These are phyloP conservation scores for Mytilinidion resinicola DNA, from an alignment of 495 filamentous ascomycete genomes.

Conservation along the genomic window DNA sequence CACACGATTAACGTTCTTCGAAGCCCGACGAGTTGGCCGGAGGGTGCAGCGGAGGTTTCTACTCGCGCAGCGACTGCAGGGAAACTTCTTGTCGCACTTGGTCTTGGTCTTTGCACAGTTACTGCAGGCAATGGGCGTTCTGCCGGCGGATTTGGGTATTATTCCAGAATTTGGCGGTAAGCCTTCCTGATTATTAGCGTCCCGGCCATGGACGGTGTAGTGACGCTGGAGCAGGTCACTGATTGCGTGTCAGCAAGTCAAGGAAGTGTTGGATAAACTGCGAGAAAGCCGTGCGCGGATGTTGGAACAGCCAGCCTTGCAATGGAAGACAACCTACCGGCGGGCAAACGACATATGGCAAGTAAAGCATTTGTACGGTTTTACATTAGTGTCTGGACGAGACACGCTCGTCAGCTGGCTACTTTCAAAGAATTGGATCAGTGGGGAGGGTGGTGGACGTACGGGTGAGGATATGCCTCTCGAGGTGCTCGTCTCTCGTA, in stretches of 20 bases:
- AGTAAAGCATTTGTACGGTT: constrained; percentile 53
- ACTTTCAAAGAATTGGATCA: background rate
- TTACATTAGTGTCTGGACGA: constrained; percentile 55
- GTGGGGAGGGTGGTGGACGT: constrained; percentile 28
- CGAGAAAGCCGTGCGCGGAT: background rate
- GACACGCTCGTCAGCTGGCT: background rate
- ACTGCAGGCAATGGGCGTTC: constrained; percentile 41
- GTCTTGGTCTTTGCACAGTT: constrained; percentile 47
- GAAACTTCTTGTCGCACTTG: constrained; percentile 61
- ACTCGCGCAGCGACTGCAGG: constrained; percentile 52
- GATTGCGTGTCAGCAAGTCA: constrained; percentile 7
- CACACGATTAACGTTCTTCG: constrained; percentile 40
- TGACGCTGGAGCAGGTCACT: constrained; percentile 58
- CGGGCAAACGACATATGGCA: constrained; percentile 58
- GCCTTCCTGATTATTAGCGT: constrained; percentile 37
- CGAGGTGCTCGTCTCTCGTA: constrained; percentile 60
- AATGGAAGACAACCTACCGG: constrained; percentile 39
- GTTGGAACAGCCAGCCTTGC: background rate
- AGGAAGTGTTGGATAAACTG: background rate
- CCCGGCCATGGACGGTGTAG: constrained; percentile 41
- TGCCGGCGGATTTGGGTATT: constrained; percentile 39
- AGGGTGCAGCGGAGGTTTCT: constrained; percentile 52
- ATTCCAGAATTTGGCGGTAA: constrained; percentile 36
- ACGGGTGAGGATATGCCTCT: constrained; percentile 58
- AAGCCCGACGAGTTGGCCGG: constrained; percentile 50